Percentiles rank a stretch among this genome's conserved stretches.
Conservation (phyloP, 73 alveolate species). For the Paramecium pentaurelia region DNA sequence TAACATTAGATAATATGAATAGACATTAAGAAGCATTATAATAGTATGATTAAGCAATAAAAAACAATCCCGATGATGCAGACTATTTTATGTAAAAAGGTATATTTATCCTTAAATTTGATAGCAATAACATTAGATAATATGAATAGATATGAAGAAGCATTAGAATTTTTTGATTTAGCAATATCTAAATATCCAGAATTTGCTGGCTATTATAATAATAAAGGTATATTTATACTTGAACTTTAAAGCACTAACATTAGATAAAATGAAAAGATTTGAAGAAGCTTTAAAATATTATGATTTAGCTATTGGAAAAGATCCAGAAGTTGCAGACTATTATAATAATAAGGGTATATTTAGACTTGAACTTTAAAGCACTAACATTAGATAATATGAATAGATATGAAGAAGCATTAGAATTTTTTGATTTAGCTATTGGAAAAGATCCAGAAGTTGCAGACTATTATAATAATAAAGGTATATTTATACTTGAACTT, state of each 20-base stretch:
- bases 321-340: no score
- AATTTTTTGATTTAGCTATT: neutral
- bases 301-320: no score
- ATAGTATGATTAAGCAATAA: no score
- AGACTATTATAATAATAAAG: neutral
- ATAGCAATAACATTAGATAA: neutral
- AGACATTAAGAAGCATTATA: no score
- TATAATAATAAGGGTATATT: no score
- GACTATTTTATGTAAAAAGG: no score
- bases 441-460: neutral
- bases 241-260: neutral
- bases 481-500: neutral
- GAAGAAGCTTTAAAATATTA: no score
- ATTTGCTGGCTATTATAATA: neutral
- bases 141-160: neutral
- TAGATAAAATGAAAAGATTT: no score
- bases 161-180: neutral
- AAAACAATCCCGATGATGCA: no score
- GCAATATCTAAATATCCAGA: neutral
- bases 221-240: neutral
- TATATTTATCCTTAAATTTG: no score
- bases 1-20: no score
- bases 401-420: neutral
- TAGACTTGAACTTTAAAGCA: no score
- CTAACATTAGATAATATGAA: neutral